These are phyloP conservation scores for Acephala macrosclerotiorum DNA, from an alignment of 2,329 filamentous ascomycete genomes.

Conservation along the genomic window DNA sequence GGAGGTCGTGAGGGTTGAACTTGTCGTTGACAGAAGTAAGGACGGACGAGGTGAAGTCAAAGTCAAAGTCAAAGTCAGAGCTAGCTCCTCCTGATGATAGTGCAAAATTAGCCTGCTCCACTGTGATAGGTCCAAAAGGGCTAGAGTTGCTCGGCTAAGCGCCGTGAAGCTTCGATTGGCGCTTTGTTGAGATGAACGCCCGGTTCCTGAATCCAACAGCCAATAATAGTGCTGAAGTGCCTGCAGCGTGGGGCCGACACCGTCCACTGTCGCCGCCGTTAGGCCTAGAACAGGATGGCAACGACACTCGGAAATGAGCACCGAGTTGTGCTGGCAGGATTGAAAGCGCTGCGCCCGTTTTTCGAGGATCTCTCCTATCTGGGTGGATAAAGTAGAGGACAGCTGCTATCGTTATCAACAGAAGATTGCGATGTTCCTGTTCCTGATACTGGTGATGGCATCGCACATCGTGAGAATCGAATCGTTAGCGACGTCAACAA, in stretches of 20 bases:
- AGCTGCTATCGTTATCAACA: constrained; percentile 1
- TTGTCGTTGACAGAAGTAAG: constrained; percentile 4
- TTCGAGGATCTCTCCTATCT: constrained; percentile 11
- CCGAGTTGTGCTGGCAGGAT: background rate
- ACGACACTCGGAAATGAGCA: constrained; percentile 1
- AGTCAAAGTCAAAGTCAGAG: constrained; percentile 3
- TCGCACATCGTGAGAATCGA: background rate
- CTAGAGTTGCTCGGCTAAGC: background rate
- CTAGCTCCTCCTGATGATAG: background rate
- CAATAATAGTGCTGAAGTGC: background rate
- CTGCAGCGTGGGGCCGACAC: background rate
- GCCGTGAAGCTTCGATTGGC: background rate
- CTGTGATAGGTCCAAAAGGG: background rate
- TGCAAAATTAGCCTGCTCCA: constrained; percentile 1
- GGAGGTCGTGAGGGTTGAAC: constrained; percentile 12
- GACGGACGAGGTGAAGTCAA: constrained; percentile 1
- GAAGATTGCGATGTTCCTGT: constrained; percentile 7
- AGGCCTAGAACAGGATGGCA: background rate
- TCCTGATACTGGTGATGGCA: background rate
- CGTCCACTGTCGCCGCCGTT: background rate
- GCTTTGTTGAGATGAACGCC: background rate
- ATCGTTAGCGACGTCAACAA: background rate
- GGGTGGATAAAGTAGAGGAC: background rate
- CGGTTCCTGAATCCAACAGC: background rate
- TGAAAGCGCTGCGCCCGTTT: background rate